phyloP scores from a whole-genome alignment of 1,139 yeast genomes.

The Geotrichum bryndzae region DNA sequence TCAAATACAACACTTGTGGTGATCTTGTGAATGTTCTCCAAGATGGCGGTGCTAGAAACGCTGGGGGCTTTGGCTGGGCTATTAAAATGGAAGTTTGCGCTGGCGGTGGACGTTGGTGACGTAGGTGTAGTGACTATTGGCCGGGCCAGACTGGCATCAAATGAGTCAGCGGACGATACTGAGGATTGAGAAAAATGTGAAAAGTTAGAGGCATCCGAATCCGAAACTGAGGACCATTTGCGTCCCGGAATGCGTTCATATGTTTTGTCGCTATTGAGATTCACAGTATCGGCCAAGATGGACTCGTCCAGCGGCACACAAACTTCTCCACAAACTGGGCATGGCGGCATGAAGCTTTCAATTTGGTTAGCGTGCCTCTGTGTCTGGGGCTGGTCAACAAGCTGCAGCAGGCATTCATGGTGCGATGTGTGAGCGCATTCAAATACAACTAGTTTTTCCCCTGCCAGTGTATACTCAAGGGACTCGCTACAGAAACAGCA shows the following conservation, averaged over 20 bases:
- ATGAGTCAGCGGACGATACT: background rate
- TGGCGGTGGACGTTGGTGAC: background rate
- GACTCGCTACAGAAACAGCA: conserved; percentile 31
- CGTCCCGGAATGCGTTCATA: background rate
- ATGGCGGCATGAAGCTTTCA: conserved; percentile 22
- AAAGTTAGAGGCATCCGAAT: background rate
- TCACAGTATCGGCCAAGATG: conserved; percentile 20
- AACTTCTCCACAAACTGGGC: conserved; percentile 25
- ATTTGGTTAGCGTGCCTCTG: conserved; percentile 4
- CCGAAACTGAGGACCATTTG: conserved; percentile 1
- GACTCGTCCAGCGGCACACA: conserved; percentile 23
- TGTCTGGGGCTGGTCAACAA: conserved; percentile 16
- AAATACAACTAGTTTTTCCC: conserved; percentile 24
- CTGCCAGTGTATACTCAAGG: conserved; percentile 23
- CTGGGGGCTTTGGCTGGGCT: background rate
- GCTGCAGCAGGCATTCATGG: conserved; percentile 24
- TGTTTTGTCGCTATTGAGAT: background rate
- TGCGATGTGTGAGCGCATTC: conserved; percentile 27
- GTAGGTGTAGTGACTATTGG: background rate
- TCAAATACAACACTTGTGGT: background rate
- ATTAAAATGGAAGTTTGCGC: background rate
- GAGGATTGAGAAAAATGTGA: background rate
- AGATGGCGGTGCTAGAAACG: background rate
- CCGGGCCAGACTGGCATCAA: background rate
- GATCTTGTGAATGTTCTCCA: background rate